Evolutionary conservation across 768 basidiomycete genomes (phyloP).

Genomic region (Podaxis sp.): DNA sequence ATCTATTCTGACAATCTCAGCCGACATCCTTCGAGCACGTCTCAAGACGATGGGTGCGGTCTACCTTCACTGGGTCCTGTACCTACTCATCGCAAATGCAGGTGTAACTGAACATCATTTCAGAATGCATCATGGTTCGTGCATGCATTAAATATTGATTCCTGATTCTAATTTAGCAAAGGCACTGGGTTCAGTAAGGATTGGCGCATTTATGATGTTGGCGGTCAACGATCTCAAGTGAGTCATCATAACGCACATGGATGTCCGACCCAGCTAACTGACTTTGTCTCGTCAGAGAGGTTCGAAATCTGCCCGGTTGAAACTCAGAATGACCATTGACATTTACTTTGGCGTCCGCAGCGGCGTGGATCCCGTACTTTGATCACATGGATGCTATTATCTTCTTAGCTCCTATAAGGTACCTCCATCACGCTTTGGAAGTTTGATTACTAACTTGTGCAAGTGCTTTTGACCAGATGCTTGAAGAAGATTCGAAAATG

Average conservation of each 20-base stretch:
- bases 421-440: background rate
- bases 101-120: slow-evolving; percentile 74
- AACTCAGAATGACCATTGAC: background rate
- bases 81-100: slow-evolving; percentile 9
- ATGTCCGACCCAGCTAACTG: background rate
- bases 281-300: slow-evolving; percentile 22
- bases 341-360: slow-evolving; percentile 21
- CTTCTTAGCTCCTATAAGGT: slow-evolving; percentile 69
- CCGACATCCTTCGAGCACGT: slow-evolving; percentile 69
- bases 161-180: slow-evolving; percentile 9
- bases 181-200: slow-evolving; percentile 25
- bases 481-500: slow-evolving; percentile 58
- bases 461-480: slow-evolving; percentile 64
- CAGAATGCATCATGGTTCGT: slow-evolving; percentile 45
- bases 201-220: slow-evolving; percentile 50
- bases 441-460: background rate
- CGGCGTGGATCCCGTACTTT: slow-evolving; percentile 57
- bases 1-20: slow-evolving; percentile 24
- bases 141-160: background rate
- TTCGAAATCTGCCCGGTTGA: background rate
- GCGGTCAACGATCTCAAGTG: slow-evolving; percentile 65
- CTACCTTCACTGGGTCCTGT: background rate
- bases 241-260: slow-evolving; percentile 18
- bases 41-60: slow-evolving; percentile 49
- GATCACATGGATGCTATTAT: slow-evolving; percentile 72